These are phyloP conservation scores for Saccharomycopsis schoenii DNA, from an alignment of 805 yeast genomes.

Conservation along the genomic window DNA sequence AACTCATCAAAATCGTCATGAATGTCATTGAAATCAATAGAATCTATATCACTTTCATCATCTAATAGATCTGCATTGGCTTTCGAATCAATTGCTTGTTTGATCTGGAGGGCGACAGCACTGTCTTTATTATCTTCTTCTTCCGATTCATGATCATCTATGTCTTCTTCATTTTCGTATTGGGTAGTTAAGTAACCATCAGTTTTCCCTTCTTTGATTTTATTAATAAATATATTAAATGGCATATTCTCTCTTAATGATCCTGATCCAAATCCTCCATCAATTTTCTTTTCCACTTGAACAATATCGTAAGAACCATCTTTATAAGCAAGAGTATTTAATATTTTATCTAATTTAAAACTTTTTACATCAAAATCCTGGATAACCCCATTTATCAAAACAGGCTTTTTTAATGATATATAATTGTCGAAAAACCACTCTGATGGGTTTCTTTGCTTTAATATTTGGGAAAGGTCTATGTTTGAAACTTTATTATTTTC, in stretches of 20 bases:
- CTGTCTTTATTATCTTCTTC: conserved; percentile 19
- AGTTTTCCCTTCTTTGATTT: conserved; percentile 33
- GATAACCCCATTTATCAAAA: conserved; percentile 33
- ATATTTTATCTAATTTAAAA: conserved; percentile 30
- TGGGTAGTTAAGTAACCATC: conserved; percentile 61
- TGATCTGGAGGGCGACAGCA: conserved; percentile 15
- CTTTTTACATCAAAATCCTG: conserved; percentile 27
- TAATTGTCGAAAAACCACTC: conserved; percentile 30
- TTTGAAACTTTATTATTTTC: conserved; percentile 1
- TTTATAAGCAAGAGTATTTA: conserved; percentile 27
- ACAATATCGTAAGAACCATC: conserved; percentile 25
- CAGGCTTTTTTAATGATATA: conserved; percentile 39
- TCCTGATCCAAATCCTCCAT: conserved; percentile 66
- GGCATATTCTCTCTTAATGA: conserved; percentile 40
- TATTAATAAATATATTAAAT: conserved; percentile 38
- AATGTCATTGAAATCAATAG: conserved; percentile 34
- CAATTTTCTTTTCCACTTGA: conserved; percentile 48
- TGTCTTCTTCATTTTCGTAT: conserved; percentile 31
- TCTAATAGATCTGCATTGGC: conserved; percentile 17
- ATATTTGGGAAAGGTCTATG: conserved; percentile 19
- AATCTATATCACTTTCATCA: conserved; percentile 22
- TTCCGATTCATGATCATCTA: conserved; percentile 21
- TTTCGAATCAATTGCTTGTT: conserved; percentile 1
- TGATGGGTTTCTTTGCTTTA: conserved; percentile 19
- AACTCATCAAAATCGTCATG: conserved; percentile 42